These are phyloP conservation scores for Candida neerlandica DNA, from an alignment of 1,139 yeast genomes.

Conservation along the genomic window DNA sequence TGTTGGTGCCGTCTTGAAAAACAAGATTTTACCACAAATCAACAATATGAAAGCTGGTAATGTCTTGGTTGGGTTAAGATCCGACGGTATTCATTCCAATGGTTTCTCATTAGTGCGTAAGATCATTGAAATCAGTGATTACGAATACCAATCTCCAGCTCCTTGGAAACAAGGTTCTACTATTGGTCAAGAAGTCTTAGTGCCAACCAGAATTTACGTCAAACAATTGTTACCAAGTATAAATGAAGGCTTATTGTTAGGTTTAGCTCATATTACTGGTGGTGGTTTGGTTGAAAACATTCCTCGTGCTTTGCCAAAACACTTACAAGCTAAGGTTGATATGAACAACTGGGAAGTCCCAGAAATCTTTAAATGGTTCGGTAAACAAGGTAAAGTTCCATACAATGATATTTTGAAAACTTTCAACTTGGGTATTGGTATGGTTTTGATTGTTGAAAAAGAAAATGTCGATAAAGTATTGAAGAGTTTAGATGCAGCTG, in stretches of 20 bases:
- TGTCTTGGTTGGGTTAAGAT: conserved; percentile 79
- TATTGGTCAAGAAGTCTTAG: conserved; percentile 82
- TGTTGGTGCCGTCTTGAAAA: conserved; percentile 94
- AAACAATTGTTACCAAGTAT: conserved; percentile 82
- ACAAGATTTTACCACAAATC: conserved; percentile 70
- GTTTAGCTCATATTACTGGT: conserved; percentile 97
- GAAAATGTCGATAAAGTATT: conserved; percentile 63
- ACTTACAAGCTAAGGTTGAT: conserved; percentile 80
- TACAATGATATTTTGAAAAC: conserved; percentile 83
- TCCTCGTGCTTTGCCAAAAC: conserved; percentile 88
- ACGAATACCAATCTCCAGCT: conserved; percentile 69
- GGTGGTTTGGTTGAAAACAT: conserved; percentile 97
- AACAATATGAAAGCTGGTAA: conserved; percentile 75
- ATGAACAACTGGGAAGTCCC: conserved; percentile 82
- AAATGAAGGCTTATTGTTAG: conserved; percentile 68
- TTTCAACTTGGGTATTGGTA: conserved; percentile 94
- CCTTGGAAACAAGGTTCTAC: conserved; percentile 80
- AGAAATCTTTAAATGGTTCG: conserved; percentile 91
- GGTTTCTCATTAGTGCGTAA: conserved; percentile 97
- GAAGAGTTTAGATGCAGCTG: conserved; percentile 56
- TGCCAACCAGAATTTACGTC: conserved; percentile 94
- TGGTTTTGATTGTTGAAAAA: conserved; percentile 80
- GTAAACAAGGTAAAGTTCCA: conserved; percentile 89
- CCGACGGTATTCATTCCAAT: conserved; percentile 95
- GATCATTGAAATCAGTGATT: conserved; percentile 75